phyloP scores from a whole-genome alignment of 169 alveolate genomes.

The Plasmodium relictum region DNA sequence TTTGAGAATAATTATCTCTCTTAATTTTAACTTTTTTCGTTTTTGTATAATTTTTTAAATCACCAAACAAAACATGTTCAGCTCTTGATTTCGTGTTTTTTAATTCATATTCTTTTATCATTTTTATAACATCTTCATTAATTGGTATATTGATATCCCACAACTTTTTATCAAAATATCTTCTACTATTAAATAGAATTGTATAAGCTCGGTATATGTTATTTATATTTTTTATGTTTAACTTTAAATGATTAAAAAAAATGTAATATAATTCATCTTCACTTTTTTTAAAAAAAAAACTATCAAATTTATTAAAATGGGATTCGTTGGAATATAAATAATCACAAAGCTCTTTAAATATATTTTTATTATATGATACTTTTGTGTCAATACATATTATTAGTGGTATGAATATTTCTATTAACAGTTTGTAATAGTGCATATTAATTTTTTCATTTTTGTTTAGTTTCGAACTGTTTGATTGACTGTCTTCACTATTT shows the following conservation, averaged over 20 bases:
- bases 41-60: slow-evolving; percentile 34
- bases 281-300: background rate
- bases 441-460: slow-evolving; percentile 47
- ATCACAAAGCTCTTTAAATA: slow-evolving; percentile 18
- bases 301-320: background rate
- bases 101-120: slow-evolving; percentile 71
- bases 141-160: slow-evolving; percentile 45
- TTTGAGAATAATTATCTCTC: background rate
- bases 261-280: slow-evolving; percentile 40
- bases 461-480: slow-evolving; percentile 9
- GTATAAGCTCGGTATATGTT: slow-evolving; percentile 68
- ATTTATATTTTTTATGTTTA: slow-evolving; percentile 49
- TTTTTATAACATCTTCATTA: slow-evolving; percentile 48
- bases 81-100: slow-evolving; percentile 67
- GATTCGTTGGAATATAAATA: slow-evolving; percentile 29
- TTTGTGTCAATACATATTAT: slow-evolving; percentile 69
- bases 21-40: background rate
- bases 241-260: slow-evolving; percentile 35
- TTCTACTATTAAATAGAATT: slow-evolving; percentile 64
- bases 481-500: slow-evolving; percentile 22
- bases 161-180: slow-evolving; percentile 35
- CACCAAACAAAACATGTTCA: slow-evolving; percentile 76
- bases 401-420: slow-evolving; percentile 68
- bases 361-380: slow-evolving; percentile 12
- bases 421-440: slow-evolving; percentile 48